Evolutionary conservation across 768 basidiomycete species (phyloP), one percentile per base, ranked within the genome.

Genomic region (Cystobasidium onofrii): DNA sequence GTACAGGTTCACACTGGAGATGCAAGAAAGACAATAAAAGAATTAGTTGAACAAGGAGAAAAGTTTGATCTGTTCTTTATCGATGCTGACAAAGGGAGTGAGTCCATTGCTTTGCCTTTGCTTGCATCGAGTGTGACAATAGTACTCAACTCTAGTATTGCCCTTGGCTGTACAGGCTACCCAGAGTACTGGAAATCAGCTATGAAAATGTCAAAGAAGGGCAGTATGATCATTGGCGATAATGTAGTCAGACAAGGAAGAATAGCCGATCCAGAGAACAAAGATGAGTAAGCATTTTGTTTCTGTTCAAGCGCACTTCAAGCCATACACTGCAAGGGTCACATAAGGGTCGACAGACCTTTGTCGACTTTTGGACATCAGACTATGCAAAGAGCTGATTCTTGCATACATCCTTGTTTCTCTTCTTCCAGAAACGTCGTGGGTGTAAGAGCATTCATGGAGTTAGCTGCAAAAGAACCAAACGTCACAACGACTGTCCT

Each of bases 1-100:
- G 70, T 73, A 25, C 6, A 2, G 41, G 57, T 73, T 34, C 6
- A 10, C 12, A 39, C 25, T 6, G 70, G 70, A 25, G 70, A 73
- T 31, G 70, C 70, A 27, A 4, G 70, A 31, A 43, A 36, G 25
- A 73, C 34, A 1, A 36, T 62, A 13, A 31, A 33, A 9, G 29
- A 41, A 31, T 60, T 73, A 15, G 55, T 73, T 1, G 34, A 44
- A 1, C 12, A 27, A 10, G 70, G 57, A 33, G 36, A 73, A 17
- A 61, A 61, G 57, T 73, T 36, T 43, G 70, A 73, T 29, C 44
- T 73, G 34, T 41, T 73, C 70, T 73, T 73, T 27, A 61, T 73
- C 7, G 70, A 73, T 46, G 70, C 70, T 41, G 70, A 73, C 31
- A 73, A 73, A 39, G 27, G 52, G 2, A 36, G 70, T 73, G 70